Base-by-base conservation (phyloP, 2,329 filamentous ascomycete genomes). In the Clonostachys sp. region DNA sequence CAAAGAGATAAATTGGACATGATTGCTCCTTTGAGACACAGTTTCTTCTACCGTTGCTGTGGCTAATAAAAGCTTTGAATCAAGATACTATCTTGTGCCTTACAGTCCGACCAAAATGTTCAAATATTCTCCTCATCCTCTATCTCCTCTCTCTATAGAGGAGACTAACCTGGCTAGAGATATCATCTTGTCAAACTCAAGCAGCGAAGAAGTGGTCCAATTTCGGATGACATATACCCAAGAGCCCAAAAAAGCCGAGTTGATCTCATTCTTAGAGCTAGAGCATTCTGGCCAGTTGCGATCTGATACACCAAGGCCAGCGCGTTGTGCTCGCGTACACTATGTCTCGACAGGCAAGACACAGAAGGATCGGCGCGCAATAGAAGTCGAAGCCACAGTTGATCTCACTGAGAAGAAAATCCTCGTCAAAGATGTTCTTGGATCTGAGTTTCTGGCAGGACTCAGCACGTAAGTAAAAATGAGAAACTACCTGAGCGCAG, bases 151-250 rank as follows among this genome's bases (percentile, higher is more conserved):
- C 5, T 54, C 51, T 14, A 17, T 53, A 34, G 48, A 53, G 12
- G 64, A 67, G 50, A 64, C 58, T 24, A 53, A 65, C 44, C 51
- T 60, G 43, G 67, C 70, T 1, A 64, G 66, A 3, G 56, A 63
- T 38, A 50, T 61, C 3, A 62, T 72, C 5, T 51, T 62, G 13
- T 46, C 48, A 4, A 48, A 58, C 8, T 57, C 66, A 30, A 53
- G 61, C 3, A 60, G 56, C 4, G 49, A 61, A 1, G 51, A 44
- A 44, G 46, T 60, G 1, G 50, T 68, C 6, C 64, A 70, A 47
- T 82, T 81, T 53, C 68, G 76, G 10, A 68, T 72, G 34, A 73
- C 78, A 45, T 76, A 72, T 2, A 62, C 81, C 4, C 60, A 61
- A 12, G 77, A 81, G 53, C 77, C 77, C 0, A 62, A 65, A 0